Evolutionary conservation across 202 grass and related monocot genomes (phyloP), one percentile per base, ranked within the genome.

Genomic region (Setaria viridis): DNA sequence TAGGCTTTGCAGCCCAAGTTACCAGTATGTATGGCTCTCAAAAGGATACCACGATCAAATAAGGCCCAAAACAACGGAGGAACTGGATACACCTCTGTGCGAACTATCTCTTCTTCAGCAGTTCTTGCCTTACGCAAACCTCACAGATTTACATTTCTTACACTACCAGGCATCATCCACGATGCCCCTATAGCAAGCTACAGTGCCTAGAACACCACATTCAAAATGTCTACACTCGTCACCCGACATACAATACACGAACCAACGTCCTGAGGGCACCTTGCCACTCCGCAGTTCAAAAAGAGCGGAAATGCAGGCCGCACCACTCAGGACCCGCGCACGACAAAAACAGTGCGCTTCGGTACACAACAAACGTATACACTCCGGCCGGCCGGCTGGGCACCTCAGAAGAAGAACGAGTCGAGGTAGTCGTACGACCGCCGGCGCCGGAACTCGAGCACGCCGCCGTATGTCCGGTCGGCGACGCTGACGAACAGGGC

Each of bases 401-500:
- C 15, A 4, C 20, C 32, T 34, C 49, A 68, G 1, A 25, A 76
- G 43, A 88, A 57, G 9, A 65, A 92, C 14, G 67, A 81, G 82
- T 94, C 93, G 5, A 94, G 86, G 84, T 95, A 92, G 2, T 21
- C 51, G 46, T 77, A 34, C 10, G 59, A 20, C 67, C 81, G 84
- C 2, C 86, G 88, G 42, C 84, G 64, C 17, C 81, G 86, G 84
- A 98, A 95, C 90, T 95, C 96, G 2, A 95, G 62, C 50, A 95
- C 57, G 34, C 95, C 86, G 47, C 96, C 96, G 49, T 98, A 98
- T 0, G 89, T 94, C 7, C 78, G 51, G 67, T 95, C 91, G 0
- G 93, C 93, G 77, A 98, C 53, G 25, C 91, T 65, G 0, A 98
- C 88, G 80, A 95, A 98, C 9, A 95, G 79, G 2, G 84, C 79